Conservation (phyloP, 2,329 filamentous ascomycete species). For the Apiospora phragmitis region DNA sequence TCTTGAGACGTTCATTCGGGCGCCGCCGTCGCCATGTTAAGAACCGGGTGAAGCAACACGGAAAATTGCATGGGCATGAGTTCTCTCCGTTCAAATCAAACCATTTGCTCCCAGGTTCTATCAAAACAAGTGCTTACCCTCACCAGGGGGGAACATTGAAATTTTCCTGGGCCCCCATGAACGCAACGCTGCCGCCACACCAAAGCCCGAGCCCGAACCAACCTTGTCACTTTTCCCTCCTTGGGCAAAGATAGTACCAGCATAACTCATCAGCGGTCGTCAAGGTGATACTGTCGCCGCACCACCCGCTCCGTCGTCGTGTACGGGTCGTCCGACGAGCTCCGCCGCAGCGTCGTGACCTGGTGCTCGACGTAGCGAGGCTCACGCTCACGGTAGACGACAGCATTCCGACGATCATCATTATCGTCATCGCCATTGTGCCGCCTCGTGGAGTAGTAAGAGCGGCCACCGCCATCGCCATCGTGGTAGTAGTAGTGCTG, state of each 20-base stretch:
- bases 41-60: not conserved
- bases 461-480: not conserved
- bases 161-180: not conserved
- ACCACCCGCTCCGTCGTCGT: not conserved
- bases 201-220: not conserved
- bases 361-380: not conserved
- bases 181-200: not conserved
- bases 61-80: not conserved
- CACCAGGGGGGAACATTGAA: no score
- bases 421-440: not conserved
- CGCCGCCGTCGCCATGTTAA: no score
- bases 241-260: no score
- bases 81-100: not conserved
- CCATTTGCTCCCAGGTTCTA: not conserved
- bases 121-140: not conserved
- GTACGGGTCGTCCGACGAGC: not conserved
- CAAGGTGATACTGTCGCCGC: not conserved
- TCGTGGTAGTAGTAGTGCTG: not conserved
- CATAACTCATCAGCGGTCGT: not conserved
- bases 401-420: not conserved
- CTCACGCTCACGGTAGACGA: not conserved
- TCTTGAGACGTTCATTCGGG: not conserved
- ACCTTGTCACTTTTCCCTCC: not conserved
- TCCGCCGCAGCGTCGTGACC: not conserved
- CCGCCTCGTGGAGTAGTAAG: not conserved